Conservation (phyloP, 2,329 filamentous ascomycete genomes). For the Colletotrichum graminicola region DNA sequence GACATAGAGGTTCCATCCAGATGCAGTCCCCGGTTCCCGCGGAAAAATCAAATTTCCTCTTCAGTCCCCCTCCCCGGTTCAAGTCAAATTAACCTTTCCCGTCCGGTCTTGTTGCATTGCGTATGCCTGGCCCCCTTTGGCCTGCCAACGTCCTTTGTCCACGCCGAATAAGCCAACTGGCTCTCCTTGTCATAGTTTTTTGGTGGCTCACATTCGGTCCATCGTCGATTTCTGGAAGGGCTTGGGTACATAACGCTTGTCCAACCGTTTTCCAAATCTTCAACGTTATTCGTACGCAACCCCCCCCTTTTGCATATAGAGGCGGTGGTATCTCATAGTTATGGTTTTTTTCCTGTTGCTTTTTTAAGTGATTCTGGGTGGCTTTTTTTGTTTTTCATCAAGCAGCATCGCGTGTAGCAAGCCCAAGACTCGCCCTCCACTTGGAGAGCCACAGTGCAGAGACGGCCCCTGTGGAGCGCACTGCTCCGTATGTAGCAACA, state of each 20-base stretch:
- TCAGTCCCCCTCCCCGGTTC: slow-evolving; percentile 10
- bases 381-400: not conserved
- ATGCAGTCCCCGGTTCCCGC: slow-evolving; percentile 8
- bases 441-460: slow-evolving; percentile 4
- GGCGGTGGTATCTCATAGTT: not conserved
- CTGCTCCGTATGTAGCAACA: not conserved
- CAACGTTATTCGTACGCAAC: not conserved
- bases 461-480: not conserved
- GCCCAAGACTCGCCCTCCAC: slow-evolving; percentile 6
- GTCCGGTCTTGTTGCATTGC: slow-evolving; percentile 14
- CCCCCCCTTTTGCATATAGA: slow-evolving; percentile 1
- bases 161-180: slow-evolving; percentile 22
- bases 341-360: not conserved
- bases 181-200: slow-evolving; percentile 20
- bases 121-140: slow-evolving; percentile 14
- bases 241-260: slow-evolving; percentile 19
- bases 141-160: slow-evolving; percentile 24
- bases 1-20: slow-evolving; percentile 18
- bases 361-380: not conserved
- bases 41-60: not conserved
- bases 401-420: slow-evolving; percentile 18
- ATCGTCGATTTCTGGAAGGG: not conserved
- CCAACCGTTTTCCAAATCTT: not conserved
- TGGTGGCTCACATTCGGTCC: not conserved
- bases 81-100: slow-evolving; percentile 29